Percentiles rank a stretch among this genome's conserved stretches.
These are phyloP conservation scores for Bruguiera hainesii DNA, from an alignment of 441 rosid species.

Conservation along the genomic window DNA sequence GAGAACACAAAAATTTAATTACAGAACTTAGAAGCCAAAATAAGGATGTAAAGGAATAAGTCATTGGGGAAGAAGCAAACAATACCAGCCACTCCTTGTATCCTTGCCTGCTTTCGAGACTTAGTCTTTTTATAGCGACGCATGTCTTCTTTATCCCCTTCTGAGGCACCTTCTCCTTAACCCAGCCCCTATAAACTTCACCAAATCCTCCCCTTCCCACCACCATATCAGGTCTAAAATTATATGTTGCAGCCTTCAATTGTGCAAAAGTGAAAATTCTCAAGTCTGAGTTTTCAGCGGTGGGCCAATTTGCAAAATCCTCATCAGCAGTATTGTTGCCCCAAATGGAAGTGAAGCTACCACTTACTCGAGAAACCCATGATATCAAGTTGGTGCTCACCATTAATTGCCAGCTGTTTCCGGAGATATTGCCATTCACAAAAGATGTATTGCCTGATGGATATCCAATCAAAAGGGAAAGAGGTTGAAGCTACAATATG, in stretches of 20 bases:
- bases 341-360: slow-evolving; percentile 4
- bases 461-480: not conserved
- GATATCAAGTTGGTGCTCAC: slow-evolving; percentile 21
- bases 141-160: slow-evolving; percentile 42
- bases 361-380: not conserved
- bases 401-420: slow-evolving; percentile 47
- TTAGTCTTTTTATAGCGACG: slow-evolving; percentile 67
- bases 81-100: slow-evolving; percentile 23
- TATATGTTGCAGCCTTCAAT: slow-evolving; percentile 52
- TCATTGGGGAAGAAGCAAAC: not conserved
- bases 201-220: slow-evolving; percentile 90
- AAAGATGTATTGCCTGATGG: not conserved
- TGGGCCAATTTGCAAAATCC: slow-evolving; percentile 41
- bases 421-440: slow-evolving; percentile 47
- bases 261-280: slow-evolving; percentile 56
- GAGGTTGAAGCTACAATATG: not conserved
- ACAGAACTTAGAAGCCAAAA: not conserved
- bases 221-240: slow-evolving; percentile 50
- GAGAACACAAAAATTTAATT: no score
- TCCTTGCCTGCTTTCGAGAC: slow-evolving; percentile 66
- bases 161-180: slow-evolving; percentile 47
- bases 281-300: slow-evolving; percentile 44
- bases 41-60: not conserved
- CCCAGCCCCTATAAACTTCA: slow-evolving; percentile 69
- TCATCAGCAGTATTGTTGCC: slow-evolving; percentile 25